Evolutionary conservation across 2,329 filamentous ascomycete species (phyloP).

Genomic region (Hypoxylon sp.): DNA sequence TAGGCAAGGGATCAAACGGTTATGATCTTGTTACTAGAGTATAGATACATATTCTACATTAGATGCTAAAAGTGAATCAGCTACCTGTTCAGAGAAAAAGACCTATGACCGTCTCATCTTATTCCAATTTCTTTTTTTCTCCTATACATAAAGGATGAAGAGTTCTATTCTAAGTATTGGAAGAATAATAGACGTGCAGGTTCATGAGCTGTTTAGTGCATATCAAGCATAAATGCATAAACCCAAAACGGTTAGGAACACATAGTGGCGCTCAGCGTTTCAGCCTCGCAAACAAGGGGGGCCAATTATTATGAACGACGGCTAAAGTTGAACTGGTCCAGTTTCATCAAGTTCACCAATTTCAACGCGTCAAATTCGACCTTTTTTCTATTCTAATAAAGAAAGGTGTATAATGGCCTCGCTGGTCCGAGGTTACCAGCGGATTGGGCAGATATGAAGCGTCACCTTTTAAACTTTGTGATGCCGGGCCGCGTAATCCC

Average conservation of each 20-base stretch:
- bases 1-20: background rate
- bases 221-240: conserved; percentile 11
- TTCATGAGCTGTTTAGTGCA: background rate
- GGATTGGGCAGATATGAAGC: conserved; percentile 38
- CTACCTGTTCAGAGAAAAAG: background rate
- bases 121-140: background rate
- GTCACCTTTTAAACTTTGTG: conserved; percentile 29
- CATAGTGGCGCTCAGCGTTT: conserved; percentile 25
- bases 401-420: conserved; percentile 43
- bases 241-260: conserved; percentile 6
- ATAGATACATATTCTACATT: too few relatives aligned
- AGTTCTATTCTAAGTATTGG: background rate
- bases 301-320: conserved; percentile 29
- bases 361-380: conserved; percentile 11
- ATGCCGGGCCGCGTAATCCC: conserved; percentile 37
- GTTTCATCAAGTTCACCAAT: conserved; percentile 19
- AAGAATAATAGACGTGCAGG: background rate
- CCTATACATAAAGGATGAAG: background rate
- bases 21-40: background rate
- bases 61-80: too few relatives aligned
- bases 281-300: conserved; percentile 30
- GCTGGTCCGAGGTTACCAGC: conserved; percentile 46
- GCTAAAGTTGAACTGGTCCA: conserved; percentile 40
- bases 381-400: conserved; percentile 7
- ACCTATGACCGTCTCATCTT: background rate